phyloP scores from a whole-genome alignment of 1,284 basidiomycete genomes.

The Heterobasidion parviporum region DNA sequence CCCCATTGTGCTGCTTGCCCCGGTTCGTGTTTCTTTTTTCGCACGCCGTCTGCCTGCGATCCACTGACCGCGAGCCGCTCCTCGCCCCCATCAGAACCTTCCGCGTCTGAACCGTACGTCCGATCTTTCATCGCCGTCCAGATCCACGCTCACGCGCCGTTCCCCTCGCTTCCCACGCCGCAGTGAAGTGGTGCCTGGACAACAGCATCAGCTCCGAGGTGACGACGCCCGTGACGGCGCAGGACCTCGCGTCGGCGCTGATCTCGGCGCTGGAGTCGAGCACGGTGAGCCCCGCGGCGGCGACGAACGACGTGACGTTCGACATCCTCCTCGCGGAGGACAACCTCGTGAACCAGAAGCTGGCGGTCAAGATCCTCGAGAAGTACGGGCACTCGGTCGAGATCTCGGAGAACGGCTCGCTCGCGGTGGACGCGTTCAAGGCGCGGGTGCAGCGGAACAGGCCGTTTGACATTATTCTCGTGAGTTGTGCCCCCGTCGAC shows the following conservation, averaged over 20 bases:
- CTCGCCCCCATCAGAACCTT: slow-evolving; percentile 32
- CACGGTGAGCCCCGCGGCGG: slow-evolving; percentile 74
- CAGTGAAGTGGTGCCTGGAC: slow-evolving; percentile 87
- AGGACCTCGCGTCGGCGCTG: slow-evolving; percentile 89
- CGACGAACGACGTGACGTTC: slow-evolving; percentile 78
- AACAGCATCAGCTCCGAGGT: slow-evolving; percentile 88
- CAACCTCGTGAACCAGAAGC: slow-evolving; percentile 95
- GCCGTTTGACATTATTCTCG: slow-evolving; percentile 83
- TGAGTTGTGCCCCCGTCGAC: slow-evolving; percentile 27
- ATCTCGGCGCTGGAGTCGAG: slow-evolving; percentile 93
- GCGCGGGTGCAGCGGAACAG: slow-evolving; percentile 59
- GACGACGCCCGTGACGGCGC: slow-evolving; percentile 83
- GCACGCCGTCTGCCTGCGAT: neutral
- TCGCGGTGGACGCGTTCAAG: slow-evolving; percentile 88
- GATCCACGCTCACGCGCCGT: neutral
- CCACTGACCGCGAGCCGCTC: neutral
- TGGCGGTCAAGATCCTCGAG: slow-evolving; percentile 95
- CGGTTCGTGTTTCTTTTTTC: slow-evolving; percentile 28
- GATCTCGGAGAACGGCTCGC: slow-evolving; percentile 94
- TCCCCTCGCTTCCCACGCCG: neutral
- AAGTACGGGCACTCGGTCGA: slow-evolving; percentile 95
- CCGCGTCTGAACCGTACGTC: slow-evolving; percentile 67
- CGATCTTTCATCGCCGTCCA: slow-evolving; percentile 18
- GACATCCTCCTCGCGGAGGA: slow-evolving; percentile 98
- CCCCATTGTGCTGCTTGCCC: slow-evolving; percentile 91